phyloP scores from a whole-genome alignment of 225 moss, liverwort and hornwort genomes.

The Pseudoscleropodium purum region DNA sequence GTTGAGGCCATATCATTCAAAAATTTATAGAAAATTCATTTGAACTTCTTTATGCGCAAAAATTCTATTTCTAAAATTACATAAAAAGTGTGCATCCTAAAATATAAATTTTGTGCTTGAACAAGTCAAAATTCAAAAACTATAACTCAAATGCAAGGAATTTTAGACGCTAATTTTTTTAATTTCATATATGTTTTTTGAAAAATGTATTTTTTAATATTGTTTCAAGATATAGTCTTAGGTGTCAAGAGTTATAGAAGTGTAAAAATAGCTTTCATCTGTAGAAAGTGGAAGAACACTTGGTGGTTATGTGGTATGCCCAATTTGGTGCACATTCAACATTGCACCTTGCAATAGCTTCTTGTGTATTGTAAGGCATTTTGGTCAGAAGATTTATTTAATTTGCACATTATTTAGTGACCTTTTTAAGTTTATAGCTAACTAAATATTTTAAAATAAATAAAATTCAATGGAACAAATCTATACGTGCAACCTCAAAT shows the following conservation, averaged over 20 bases:
- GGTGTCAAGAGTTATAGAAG: neutral
- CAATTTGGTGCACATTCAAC: neutral
- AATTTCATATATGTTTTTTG: neutral
- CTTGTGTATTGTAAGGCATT: neutral
- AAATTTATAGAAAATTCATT: neutral
- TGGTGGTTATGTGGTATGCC: neutral
- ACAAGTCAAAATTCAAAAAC: neutral
- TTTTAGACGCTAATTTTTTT: no score
- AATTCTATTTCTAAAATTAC: neutral
- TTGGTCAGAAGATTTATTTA: neutral
- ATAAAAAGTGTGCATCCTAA: neutral
- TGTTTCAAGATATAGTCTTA: neutral
- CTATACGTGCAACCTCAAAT: accelerated
- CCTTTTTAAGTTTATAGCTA: neutral
- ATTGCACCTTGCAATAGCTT: neutral
- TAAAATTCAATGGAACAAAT: neutral
- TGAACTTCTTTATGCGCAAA: accelerated
- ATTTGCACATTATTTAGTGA: neutral
- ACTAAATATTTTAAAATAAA: neutral
- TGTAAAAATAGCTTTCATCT: neutral
- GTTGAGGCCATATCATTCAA: neutral
- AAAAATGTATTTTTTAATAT: neutral
- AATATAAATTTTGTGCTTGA: neutral
- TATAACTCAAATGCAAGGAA: no score
- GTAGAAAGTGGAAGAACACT: neutral